Evolutionary conservation across 129 eudicot genomes (phyloP).

Genomic region (Escallonia herrerae): DNA sequence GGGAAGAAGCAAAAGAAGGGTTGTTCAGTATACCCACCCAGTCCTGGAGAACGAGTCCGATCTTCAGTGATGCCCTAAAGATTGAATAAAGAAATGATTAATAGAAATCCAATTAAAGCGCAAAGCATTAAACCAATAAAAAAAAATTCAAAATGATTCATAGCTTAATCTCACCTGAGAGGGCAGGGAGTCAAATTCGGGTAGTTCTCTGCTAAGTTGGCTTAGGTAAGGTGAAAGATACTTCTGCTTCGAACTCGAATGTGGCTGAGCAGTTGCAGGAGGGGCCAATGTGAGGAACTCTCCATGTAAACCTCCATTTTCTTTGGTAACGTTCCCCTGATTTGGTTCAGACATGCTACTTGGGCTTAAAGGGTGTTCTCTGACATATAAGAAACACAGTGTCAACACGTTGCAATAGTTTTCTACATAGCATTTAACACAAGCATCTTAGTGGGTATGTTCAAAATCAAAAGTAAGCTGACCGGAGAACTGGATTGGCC

Average conservation of each 20-base stretch:
- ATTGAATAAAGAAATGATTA: constrained; percentile 5
- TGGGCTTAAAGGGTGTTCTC: constrained; percentile 40
- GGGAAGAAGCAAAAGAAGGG: constrained; percentile 58
- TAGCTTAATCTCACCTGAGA: constrained; percentile 33
- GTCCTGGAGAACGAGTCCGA: constrained; percentile 13
- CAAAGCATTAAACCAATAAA: neutral
- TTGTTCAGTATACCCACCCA: constrained; percentile 26
- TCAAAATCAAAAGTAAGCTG: constrained; percentile 6
- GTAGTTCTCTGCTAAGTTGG: constrained; percentile 15
- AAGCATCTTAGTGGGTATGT: no score
- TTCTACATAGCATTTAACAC: no score
- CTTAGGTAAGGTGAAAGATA: constrained; percentile 24
- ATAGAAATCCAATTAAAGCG: constrained; percentile 1
- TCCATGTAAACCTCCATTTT: constrained; percentile 36
- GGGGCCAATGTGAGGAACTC: constrained; percentile 74
- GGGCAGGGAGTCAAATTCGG: constrained; percentile 16
- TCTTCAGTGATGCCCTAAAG: constrained; percentile 33
- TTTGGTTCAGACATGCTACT: constrained; percentile 25
- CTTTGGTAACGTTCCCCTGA: constrained; percentile 14
- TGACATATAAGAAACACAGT: constrained; percentile 9
- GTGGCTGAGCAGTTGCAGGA: constrained; percentile 31
- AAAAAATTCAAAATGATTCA: neutral
- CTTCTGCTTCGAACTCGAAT: constrained; percentile 18
- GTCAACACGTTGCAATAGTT: constrained; percentile 1
- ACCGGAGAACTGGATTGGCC: constrained; percentile 35